Evolutionary conservation across 2,329 filamentous ascomycete species (phyloP).

Genomic region (Cryoendolithus antarcticus): DNA sequence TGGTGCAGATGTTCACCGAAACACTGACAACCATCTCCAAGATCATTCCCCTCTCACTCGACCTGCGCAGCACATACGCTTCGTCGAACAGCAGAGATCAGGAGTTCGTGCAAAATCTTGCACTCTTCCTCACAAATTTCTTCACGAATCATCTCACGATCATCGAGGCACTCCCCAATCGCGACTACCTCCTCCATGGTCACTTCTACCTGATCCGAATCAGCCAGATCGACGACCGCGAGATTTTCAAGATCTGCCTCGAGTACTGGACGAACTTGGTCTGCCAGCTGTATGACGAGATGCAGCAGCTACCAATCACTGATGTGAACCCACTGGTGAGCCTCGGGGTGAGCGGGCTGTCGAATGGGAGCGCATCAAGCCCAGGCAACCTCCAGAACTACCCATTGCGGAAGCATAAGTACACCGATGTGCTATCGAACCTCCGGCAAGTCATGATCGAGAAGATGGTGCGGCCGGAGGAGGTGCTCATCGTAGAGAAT

Average conservation of each 20-base stretch:
- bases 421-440: slow-evolving; percentile 85
- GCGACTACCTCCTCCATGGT: slow-evolving; percentile 85
- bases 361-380: slow-evolving; percentile 73
- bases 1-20: slow-evolving; percentile 97
- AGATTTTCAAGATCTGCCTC: slow-evolving; percentile 98
- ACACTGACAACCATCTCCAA: slow-evolving; percentile 83
- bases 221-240: slow-evolving; percentile 94
- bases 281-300: slow-evolving; percentile 95
- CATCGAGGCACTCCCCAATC: slow-evolving; percentile 90
- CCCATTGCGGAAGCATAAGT: slow-evolving; percentile 94
- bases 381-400: slow-evolving; percentile 77
- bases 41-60: slow-evolving; percentile 81
- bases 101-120: slow-evolving; percentile 94
- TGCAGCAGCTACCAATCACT: slow-evolving; percentile 89
- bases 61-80: slow-evolving; percentile 82
- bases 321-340: slow-evolving; percentile 83
- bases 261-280: slow-evolving; percentile 99
- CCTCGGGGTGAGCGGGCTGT: slow-evolving; percentile 57
- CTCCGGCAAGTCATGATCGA: slow-evolving; percentile 97
- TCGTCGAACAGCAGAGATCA: slow-evolving; percentile 87
- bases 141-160: slow-evolving; percentile 88
- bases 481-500: slow-evolving; percentile 98
- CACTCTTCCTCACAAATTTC: slow-evolving; percentile 92
- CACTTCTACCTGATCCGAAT: slow-evolving; percentile 98
- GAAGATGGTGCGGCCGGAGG: slow-evolving; percentile 97